phyloP scores from a whole-genome alignment of 2,329 filamentous ascomycete species.

The Penicillium corylophilum region DNA sequence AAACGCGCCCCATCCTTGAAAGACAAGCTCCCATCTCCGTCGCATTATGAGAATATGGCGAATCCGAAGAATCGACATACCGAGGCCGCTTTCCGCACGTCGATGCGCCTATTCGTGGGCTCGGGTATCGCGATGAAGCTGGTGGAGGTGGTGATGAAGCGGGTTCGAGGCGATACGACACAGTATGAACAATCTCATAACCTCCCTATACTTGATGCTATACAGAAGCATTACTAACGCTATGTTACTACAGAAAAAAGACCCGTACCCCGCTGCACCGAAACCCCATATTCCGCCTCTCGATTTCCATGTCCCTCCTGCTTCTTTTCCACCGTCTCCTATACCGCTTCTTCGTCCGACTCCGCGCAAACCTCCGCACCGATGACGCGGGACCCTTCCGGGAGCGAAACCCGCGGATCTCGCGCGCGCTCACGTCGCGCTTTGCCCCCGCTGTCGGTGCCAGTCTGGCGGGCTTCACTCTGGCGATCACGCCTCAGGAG shows the following conservation, averaged over 20 bases:
- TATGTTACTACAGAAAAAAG: conserved; percentile 29
- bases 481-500: conserved; percentile 71
- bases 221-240: background rate
- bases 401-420: conserved; percentile 74
- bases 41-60: conserved; percentile 52
- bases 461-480: conserved; percentile 76
- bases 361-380: conserved; percentile 75
- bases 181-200: conserved; percentile 17
- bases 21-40: conserved; percentile 52
- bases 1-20: conserved; percentile 65
- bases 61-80: conserved; percentile 64
- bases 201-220: background rate
- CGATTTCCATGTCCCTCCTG: conserved; percentile 78
- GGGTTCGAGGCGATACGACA: conserved; percentile 22
- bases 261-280: conserved; percentile 44
- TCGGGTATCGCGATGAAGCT: conserved; percentile 64
- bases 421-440: conserved; percentile 72
- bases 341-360: conserved; percentile 80
- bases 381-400: conserved; percentile 80
- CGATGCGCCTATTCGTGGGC: conserved; percentile 67
- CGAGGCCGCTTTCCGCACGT: conserved; percentile 67
- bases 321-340: conserved; percentile 85
- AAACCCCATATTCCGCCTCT: conserved; percentile 72
- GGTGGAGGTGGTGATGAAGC: conserved; percentile 52
- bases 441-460: conserved; percentile 90